Evolutionary conservation across 1,284 basidiomycete species (phyloP).

Genomic region (Pulveroboletus sp.): DNA sequence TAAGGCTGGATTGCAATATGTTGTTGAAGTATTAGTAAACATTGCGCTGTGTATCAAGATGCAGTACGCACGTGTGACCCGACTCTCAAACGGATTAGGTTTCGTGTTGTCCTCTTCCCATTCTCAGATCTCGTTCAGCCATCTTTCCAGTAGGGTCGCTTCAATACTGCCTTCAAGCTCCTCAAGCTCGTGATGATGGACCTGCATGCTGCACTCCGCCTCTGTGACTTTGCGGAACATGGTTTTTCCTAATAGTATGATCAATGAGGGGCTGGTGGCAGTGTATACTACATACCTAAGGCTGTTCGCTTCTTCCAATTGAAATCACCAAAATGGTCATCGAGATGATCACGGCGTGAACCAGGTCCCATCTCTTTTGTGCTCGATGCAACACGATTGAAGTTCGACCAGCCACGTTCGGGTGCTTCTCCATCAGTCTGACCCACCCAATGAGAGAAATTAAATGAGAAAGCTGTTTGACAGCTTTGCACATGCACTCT

Average conservation of each 20-base stretch:
- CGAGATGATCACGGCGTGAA: background rate
- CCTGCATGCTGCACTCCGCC: background rate
- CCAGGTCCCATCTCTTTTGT: slow-evolving; percentile 3
- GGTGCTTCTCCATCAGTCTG: background rate
- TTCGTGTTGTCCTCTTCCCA: slow-evolving; percentile 5
- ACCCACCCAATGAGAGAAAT: background rate
- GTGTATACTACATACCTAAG: background rate
- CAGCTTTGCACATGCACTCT: slow-evolving; percentile 1
- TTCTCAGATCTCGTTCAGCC: background rate
- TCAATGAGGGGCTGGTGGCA: no score
- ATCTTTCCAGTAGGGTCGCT: background rate
- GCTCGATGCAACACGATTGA: background rate
- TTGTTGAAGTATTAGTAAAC: no score
- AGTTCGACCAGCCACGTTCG: background rate
- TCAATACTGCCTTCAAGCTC: background rate
- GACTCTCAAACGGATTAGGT: slow-evolving; percentile 7
- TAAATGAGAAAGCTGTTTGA: background rate
- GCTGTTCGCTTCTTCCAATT: background rate
- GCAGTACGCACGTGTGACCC: no score
- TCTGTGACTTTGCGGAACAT: background rate
- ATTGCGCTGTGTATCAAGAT: no score
- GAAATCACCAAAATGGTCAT: slow-evolving; percentile 1
- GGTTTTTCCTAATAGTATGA: background rate
- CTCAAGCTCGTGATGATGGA: background rate
- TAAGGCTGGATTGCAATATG: background rate